These are phyloP conservation scores for Mucor piriformis DNA, from an alignment of 371 early-diverging fungal species.

Conservation along the genomic window DNA sequence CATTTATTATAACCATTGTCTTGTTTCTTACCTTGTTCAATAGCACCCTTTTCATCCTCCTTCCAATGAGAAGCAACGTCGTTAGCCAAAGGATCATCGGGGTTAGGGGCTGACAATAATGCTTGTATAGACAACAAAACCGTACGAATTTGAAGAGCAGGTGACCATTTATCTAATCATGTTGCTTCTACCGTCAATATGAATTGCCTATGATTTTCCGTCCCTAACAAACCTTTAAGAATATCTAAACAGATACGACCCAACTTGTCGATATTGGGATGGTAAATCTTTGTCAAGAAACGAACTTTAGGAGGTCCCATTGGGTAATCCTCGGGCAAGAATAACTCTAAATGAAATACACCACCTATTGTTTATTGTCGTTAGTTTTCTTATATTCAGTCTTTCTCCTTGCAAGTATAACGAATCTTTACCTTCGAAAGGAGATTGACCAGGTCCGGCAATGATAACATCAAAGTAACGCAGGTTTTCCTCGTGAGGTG, in stretches of 20 bases:
- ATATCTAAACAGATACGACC: conserved; percentile 99
- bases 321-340: conserved; percentile 98
- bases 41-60: conserved; percentile 91
- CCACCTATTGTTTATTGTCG: conserved; percentile 81
- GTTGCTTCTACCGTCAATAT: too few relatives aligned
- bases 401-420: neutral
- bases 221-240: conserved; percentile 78
- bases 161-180: conserved; percentile 95
- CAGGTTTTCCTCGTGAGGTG: conserved; percentile 92
- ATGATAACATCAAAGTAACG: conserved; percentile 98
- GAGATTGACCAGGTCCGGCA: conserved; percentile 94
- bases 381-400: too few relatives aligned
- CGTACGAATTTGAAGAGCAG: conserved; percentile 97
- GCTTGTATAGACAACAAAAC: conserved; percentile 98
- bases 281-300: conserved; percentile 98
- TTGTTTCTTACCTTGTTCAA: conserved; percentile 81
- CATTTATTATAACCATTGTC: too few relatives aligned
- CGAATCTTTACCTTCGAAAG: conserved; percentile 88
- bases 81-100: conserved; percentile 97
- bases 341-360: conserved; percentile 94
- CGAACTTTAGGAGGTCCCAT: conserved; percentile 98
- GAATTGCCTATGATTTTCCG: neutral
- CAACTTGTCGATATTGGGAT: conserved; percentile 99
- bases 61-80: conserved; percentile 99
- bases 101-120: conserved; percentile 98